Conservation (phyloP, 1,284 basidiomycete genomes). For the Pseudozyma tsukubaensis region DNA sequence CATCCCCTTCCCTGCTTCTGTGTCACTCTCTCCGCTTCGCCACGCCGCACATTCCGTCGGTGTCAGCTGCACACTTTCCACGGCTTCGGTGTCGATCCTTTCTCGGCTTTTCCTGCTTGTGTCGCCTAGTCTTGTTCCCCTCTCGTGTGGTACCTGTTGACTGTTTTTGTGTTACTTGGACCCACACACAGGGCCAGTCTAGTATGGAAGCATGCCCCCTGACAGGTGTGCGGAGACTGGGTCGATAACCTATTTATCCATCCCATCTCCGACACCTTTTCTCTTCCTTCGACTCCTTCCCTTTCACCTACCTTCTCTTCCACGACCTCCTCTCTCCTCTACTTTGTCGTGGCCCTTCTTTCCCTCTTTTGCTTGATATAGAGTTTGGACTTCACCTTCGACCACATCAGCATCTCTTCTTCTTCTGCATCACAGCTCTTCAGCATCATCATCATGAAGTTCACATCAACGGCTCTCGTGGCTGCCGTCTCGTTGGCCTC, state of each 20-base stretch:
- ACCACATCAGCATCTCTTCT: neutral
- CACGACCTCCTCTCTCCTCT: slow-evolving; percentile 1
- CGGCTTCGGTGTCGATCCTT: too few species aligned
- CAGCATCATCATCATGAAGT: slow-evolving; percentile 33
- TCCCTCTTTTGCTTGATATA: neutral
- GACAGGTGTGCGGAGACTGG: neutral
- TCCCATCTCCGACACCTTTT: slow-evolving; percentile 8
- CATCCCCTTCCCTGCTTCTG: neutral
- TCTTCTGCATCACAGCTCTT: neutral
- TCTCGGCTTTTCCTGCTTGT: too few species aligned
- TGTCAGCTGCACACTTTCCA: too few species aligned
- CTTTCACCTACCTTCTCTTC: slow-evolving; percentile 1
- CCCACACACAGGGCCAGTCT: neutral
- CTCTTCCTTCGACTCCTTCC: neutral
- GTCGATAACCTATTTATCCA: slow-evolving; percentile 5
- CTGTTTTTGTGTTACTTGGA: neutral
- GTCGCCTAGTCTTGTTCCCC: too few species aligned
- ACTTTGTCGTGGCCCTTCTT: slow-evolving; percentile 1
- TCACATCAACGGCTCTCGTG: slow-evolving; percentile 37
- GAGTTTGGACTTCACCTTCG: neutral
- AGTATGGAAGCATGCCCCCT: slow-evolving; percentile 1
- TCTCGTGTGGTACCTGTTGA: too few species aligned
- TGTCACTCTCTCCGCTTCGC: too few species aligned
- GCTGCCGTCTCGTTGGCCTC: slow-evolving; percentile 43
- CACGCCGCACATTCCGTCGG: too few species aligned